phyloP scores from a whole-genome alignment of 2,329 filamentous ascomycete genomes.

The Fusarium siculi region DNA sequence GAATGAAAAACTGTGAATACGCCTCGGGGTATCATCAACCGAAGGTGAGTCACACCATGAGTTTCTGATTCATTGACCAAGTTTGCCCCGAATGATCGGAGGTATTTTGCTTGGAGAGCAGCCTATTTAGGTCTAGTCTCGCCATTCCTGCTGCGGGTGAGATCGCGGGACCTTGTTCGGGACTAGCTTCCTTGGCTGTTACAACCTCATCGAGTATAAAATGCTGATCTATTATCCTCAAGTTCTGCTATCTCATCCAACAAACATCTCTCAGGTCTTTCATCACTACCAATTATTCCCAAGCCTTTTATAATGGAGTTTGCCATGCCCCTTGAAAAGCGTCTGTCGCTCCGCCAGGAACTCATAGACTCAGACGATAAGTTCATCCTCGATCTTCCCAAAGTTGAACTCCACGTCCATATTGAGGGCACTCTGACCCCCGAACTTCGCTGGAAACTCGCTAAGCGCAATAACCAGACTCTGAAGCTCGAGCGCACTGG shows the following conservation, averaged over 20 bases:
- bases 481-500: slow-evolving; percentile 20
- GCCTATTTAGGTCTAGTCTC: background rate
- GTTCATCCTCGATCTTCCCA: slow-evolving; percentile 18
- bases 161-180: fast-evolving
- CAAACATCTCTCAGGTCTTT: background rate
- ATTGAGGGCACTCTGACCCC: slow-evolving; percentile 78
- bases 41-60: background rate
- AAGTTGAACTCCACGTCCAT: slow-evolving; percentile 59
- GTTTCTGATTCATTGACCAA: background rate
- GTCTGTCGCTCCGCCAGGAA: slow-evolving; percentile 4
- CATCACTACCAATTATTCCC: fast-evolving
- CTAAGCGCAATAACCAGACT: slow-evolving; percentile 69
- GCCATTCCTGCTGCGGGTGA: background rate
- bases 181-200: background rate
- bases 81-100: background rate
- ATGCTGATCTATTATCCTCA: background rate
- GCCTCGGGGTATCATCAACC: background rate
- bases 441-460: slow-evolving; percentile 73
- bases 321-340: slow-evolving; percentile 20
- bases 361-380: slow-evolving; percentile 11
- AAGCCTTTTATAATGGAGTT: background rate
- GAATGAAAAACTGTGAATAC: fast-evolving
- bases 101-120: background rate
- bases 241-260: fast-evolving
- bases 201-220: background rate